Conservation (phyloP, 2,329 filamentous ascomycete genomes). For the Scedosporium dehoogii region DNA sequence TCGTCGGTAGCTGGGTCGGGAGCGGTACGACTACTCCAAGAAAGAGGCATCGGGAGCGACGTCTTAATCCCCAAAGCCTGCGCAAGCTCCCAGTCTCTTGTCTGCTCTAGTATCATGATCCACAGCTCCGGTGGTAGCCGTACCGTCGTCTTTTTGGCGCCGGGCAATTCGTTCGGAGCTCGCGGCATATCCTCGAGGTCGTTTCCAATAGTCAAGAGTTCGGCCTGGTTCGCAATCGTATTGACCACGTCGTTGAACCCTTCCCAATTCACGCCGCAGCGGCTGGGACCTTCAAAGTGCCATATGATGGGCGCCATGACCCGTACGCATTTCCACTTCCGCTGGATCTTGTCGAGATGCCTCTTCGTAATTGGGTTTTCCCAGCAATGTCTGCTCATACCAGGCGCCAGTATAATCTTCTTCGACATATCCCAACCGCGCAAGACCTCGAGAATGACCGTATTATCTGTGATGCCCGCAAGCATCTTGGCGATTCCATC, state of each 20-base stretch:
- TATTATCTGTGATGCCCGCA: slow-evolving; percentile 64
- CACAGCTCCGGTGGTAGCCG: slow-evolving; percentile 76
- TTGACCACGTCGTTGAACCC: slow-evolving; percentile 62
- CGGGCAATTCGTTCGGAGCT: slow-evolving; percentile 20
- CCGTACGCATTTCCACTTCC: slow-evolving; percentile 80
- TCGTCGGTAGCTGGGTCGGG: slow-evolving; percentile 44
- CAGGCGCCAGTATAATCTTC: slow-evolving; percentile 73
- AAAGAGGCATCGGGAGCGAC: slow-evolving; percentile 58
- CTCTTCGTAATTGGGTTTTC: slow-evolving; percentile 81
- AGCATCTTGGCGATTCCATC: slow-evolving; percentile 83
- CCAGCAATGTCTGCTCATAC: slow-evolving; percentile 86
- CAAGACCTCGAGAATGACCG: slow-evolving; percentile 68
- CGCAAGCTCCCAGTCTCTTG: slow-evolving; percentile 85
- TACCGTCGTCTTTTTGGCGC: slow-evolving; percentile 21
- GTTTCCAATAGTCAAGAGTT: slow-evolving; percentile 63
- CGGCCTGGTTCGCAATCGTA: slow-evolving; percentile 67
- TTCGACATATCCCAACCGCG: slow-evolving; percentile 83
- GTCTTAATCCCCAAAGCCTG: slow-evolving; percentile 73
- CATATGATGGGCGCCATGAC: slow-evolving; percentile 74
- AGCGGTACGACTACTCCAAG: slow-evolving; percentile 56
- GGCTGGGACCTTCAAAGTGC: slow-evolving; percentile 54
- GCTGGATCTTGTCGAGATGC: slow-evolving; percentile 72
- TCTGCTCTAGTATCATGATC: slow-evolving; percentile 76
- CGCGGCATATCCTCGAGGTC: slow-evolving; percentile 48
- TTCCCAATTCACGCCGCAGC: slow-evolving; percentile 45